Evolutionary conservation across 2,329 filamentous ascomycete species (phyloP).

Genomic region (Pseudofabraea citricarpa): DNA sequence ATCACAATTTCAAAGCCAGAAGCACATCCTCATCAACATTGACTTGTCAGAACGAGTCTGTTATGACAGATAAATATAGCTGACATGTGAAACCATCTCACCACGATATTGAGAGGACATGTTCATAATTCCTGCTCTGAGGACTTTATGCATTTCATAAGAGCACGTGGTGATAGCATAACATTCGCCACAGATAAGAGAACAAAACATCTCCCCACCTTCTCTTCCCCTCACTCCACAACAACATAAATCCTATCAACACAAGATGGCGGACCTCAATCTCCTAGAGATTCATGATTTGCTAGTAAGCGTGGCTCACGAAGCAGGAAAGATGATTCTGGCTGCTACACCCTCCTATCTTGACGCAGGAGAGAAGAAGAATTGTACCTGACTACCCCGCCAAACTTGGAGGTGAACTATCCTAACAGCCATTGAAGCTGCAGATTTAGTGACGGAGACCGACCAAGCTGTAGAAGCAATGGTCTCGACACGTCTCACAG

Average conservation of each 20-base stretch:
- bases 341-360: constrained; percentile 55
- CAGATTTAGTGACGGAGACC: constrained; percentile 64
- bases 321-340: constrained; percentile 61
- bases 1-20: too few species aligned
- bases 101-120: too few species aligned
- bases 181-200: background rate
- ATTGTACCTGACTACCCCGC: constrained; percentile 40
- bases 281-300: constrained; percentile 58
- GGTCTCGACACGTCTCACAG: constrained; percentile 47
- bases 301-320: constrained; percentile 53
- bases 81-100: too few species aligned
- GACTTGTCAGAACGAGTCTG: too few species aligned
- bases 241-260: background rate
- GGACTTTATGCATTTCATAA: too few species aligned
- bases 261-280: constrained; percentile 49
- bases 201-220: background rate
- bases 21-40: too few species aligned
- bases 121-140: too few species aligned
- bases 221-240: background rate
- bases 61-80: too few species aligned
- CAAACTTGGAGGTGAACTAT: too few species aligned
- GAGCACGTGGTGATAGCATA: background rate
- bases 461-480: constrained; percentile 62
- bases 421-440: too few species aligned
- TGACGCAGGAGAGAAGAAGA: constrained; percentile 56